phyloP scores from a whole-genome alignment of 768 basidiomycete genomes.

The Cystobasidium ongulense region DNA sequence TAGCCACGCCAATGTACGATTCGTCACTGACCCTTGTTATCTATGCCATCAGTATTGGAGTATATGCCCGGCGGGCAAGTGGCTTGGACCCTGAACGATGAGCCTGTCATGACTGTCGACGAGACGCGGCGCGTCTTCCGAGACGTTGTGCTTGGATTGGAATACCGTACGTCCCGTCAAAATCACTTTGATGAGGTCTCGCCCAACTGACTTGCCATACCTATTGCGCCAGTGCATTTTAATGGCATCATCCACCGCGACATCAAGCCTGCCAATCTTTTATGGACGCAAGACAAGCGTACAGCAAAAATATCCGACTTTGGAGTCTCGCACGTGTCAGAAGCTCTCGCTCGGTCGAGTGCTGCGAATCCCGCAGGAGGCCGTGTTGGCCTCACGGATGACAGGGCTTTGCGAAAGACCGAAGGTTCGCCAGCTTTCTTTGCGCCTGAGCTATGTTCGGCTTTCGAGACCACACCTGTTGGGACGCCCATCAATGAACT shows the following conservation, averaged over 20 bases:
- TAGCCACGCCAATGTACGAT: not conserved
- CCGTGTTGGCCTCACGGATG: constrained; percentile 50
- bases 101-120: constrained; percentile 70
- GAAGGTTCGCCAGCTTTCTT: constrained; percentile 94
- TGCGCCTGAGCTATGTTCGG: constrained; percentile 85
- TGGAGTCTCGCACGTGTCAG: constrained; percentile 92
- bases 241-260: constrained; percentile 99
- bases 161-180: constrained; percentile 65
- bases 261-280: constrained; percentile 95
- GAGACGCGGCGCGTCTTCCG: constrained; percentile 81
- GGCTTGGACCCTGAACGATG: constrained; percentile 59
- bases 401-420: constrained; percentile 75
- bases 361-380: constrained; percentile 32
- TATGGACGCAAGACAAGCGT: constrained; percentile 71
- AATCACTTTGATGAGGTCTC: not conserved
- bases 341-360: constrained; percentile 66
- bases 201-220: constrained; percentile 22
- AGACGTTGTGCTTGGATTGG: constrained; percentile 86
- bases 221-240: constrained; percentile 62
- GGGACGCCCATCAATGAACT: constrained; percentile 31
- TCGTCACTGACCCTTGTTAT: not conserved
- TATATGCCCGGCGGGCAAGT: constrained; percentile 93
- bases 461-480: constrained; percentile 46
- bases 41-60: constrained; percentile 63
- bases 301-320: constrained; percentile 97